Percentiles rank a stretch among this genome's conserved stretches.
Evolutionary conservation across 2,329 filamentous ascomycete genomes (phyloP).

Genomic region (Talaromyces atroroseus): DNA sequence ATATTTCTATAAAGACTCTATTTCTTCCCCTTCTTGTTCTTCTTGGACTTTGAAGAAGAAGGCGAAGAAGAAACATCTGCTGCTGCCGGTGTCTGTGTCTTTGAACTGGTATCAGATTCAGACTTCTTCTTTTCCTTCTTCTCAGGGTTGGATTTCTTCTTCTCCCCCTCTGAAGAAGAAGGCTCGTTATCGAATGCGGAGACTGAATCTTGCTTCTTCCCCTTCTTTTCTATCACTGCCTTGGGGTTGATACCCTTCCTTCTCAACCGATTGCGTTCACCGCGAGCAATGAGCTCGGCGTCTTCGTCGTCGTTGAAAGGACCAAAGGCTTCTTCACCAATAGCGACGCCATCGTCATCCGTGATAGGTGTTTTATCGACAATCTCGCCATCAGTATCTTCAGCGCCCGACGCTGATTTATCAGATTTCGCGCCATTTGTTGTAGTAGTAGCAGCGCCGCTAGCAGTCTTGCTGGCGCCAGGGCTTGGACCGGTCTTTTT

Average conservation of each 20-base stretch:
- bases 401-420: slow-evolving; percentile 14
- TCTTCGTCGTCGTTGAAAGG: slow-evolving; percentile 73
- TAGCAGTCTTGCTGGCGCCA: slow-evolving; percentile 16
- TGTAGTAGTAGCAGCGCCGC: slow-evolving; percentile 7
- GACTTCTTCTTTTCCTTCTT: slow-evolving; percentile 14
- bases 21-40: slow-evolving; percentile 15
- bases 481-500: slow-evolving; percentile 83
- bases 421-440: slow-evolving; percentile 18
- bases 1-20: slow-evolving; percentile 1
- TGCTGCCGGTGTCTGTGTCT: neutral
- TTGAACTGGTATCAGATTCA: neutral
- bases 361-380: slow-evolving; percentile 66
- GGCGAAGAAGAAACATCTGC: neutral
- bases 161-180: neutral
- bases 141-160: slow-evolving; percentile 6
- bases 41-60: slow-evolving; percentile 7
- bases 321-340: slow-evolving; percentile 56
- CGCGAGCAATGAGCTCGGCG: slow-evolving; percentile 63
- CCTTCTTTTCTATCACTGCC: slow-evolving; percentile 43
- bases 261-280: slow-evolving; percentile 67
- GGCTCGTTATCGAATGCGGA: slow-evolving; percentile 2
- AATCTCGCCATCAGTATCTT: slow-evolving; percentile 38
- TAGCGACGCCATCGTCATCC: slow-evolving; percentile 30
- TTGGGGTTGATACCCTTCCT: slow-evolving; percentile 69
- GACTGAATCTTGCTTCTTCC: slow-evolving; percentile 11